phyloP scores from a whole-genome alignment of 768 basidiomycete species.

The Flagelloscypha sp. region DNA sequence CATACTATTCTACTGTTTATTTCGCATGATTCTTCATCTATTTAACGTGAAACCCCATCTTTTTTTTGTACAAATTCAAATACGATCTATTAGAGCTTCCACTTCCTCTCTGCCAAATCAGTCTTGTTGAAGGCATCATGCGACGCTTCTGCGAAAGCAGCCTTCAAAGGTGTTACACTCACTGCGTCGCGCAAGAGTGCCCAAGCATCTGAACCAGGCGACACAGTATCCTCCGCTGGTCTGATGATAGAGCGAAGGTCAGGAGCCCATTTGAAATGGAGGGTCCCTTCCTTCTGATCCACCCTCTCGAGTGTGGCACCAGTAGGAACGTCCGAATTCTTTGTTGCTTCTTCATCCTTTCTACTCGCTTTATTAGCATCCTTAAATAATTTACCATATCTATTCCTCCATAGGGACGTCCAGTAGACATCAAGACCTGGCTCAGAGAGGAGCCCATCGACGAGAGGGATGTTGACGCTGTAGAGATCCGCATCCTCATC shows the following conservation, averaged over 20 bases:
- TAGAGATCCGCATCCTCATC: slow-evolving; percentile 79
- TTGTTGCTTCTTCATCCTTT: slow-evolving; percentile 13
- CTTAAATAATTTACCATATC: slow-evolving; percentile 77
- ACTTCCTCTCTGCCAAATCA: no score
- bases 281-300: slow-evolving; percentile 8
- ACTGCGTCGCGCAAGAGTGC: slow-evolving; percentile 62
- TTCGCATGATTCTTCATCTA: no score
- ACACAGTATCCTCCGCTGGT: no score
- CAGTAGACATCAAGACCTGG: slow-evolving; percentile 63
- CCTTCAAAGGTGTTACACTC: slow-evolving; percentile 71
- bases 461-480: slow-evolving; percentile 81
- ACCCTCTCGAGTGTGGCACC: slow-evolving; percentile 20
- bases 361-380: slow-evolving; percentile 20
- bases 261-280: slow-evolving; percentile 61
- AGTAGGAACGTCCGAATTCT: slow-evolving; percentile 24
- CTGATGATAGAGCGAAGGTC: no score
- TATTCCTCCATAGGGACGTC: slow-evolving; percentile 81
- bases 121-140: no score
- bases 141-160: slow-evolving; percentile 75
- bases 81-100: no score
- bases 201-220: slow-evolving; percentile 69
- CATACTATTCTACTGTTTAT: no score
- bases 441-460: slow-evolving; percentile 51
- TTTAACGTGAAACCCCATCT: no score
- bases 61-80: no score